Percentiles rank a stretch among this genome's conserved stretches.
These are phyloP conservation scores for Trichophyton benhamiae DNA, from an alignment of 2,329 filamentous ascomycete species.

Conservation along the genomic window DNA sequence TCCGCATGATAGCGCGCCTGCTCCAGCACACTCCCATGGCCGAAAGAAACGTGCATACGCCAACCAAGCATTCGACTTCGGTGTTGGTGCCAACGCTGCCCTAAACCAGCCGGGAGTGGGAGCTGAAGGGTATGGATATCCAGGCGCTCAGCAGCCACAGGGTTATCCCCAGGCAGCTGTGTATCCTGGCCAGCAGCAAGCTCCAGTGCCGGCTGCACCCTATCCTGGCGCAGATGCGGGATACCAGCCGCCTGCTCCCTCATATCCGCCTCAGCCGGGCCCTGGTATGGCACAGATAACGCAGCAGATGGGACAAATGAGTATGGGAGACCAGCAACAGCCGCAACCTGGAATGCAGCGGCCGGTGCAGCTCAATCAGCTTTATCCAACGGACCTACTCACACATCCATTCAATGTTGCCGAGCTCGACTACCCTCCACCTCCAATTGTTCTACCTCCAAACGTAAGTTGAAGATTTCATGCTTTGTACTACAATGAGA, in stretches of 20 bases:
- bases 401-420: conserved; percentile 88
- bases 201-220: conserved; percentile 21
- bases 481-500: background rate
- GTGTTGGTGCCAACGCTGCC: conserved; percentile 68
- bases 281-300: conserved; percentile 60
- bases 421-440: conserved; percentile 82
- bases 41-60: conserved; percentile 89
- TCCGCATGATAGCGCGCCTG: conserved; percentile 16
- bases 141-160: conserved; percentile 37
- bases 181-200: conserved; percentile 33
- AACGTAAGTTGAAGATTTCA: conserved; percentile 53
- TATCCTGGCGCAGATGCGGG: conserved; percentile 24
- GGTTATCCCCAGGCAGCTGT: conserved; percentile 31
- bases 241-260: conserved; percentile 56
- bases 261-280: conserved; percentile 48
- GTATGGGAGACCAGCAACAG: conserved; percentile 48
- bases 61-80: conserved; percentile 87
- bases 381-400: conserved; percentile 83
- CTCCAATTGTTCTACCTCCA: conserved; percentile 76
- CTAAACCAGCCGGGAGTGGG: conserved; percentile 38
- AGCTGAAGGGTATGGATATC: conserved; percentile 53
- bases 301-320: conserved; percentile 71
- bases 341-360: conserved; percentile 22
- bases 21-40: conserved; percentile 16
- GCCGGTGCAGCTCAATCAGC: conserved; percentile 58